A percentile compares a stretch with the other conserved stretches of the same genome.
These are phyloP conservation scores for Xanthoconium stramineum DNA, from an alignment of 768 basidiomycete species.

Conservation along the genomic window DNA sequence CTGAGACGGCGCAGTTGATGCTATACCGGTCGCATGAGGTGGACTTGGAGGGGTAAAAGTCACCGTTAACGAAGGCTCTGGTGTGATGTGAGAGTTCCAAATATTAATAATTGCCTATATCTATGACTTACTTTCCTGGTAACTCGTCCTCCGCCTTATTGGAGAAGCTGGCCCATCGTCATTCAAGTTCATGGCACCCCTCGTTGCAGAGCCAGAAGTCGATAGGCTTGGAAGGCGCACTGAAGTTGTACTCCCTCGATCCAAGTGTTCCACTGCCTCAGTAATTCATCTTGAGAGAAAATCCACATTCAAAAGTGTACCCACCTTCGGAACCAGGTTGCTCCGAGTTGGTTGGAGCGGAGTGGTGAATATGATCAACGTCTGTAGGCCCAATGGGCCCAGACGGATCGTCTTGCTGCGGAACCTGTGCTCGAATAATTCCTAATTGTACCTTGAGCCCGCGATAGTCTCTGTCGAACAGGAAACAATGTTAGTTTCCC, in stretches of 20 bases:
- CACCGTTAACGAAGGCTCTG: too few species aligned
- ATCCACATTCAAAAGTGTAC: background rate
- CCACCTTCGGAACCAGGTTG: conserved; percentile 8
- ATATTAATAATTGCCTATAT: too few species aligned
- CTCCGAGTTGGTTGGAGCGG: background rate
- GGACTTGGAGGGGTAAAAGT: too few species aligned
- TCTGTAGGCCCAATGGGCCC: conserved; percentile 9
- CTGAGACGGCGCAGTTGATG: background rate
- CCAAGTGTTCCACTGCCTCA: conserved; percentile 6
- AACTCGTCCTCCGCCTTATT: background rate
- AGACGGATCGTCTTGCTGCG: conserved; percentile 22
- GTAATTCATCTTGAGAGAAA: background rate
- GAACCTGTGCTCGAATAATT: conserved; percentile 40
- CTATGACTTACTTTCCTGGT: conserved; percentile 11
- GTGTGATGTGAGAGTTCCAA: too few species aligned
- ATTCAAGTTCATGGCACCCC: too few species aligned
- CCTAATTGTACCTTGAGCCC: conserved; percentile 66
- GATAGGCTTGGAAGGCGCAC: too few species aligned
- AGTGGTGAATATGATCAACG: background rate
- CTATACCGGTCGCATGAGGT: conserved; percentile 1
- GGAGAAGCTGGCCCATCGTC: too few species aligned
- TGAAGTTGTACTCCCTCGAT: background rate
- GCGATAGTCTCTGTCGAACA: conserved; percentile 57
- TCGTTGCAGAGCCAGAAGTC: too few species aligned
- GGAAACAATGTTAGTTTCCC: background rate